Evolutionary conservation across 1,284 basidiomycete species (phyloP).

Genomic region (Trichosporon sp.): DNA sequence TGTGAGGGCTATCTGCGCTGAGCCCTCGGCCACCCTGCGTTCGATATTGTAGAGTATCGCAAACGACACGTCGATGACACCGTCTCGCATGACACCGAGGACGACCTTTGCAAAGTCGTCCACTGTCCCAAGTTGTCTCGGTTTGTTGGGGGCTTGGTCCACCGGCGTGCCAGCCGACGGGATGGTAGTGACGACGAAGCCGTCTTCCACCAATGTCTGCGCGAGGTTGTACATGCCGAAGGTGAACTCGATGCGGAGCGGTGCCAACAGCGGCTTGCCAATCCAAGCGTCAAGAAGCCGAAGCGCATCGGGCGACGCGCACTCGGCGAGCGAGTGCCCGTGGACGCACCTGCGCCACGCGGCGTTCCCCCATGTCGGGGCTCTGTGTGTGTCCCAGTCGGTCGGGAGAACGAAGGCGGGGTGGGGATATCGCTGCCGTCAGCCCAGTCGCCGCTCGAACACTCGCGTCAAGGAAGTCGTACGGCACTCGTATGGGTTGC

Average conservation of each 20-base stretch:
- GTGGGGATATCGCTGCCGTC: not conserved
- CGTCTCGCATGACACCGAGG: too few relatives aligned
- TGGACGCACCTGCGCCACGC: not conserved
- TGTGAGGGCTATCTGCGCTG: too few relatives aligned
- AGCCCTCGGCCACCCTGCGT: too few relatives aligned
- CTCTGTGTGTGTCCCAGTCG: not conserved
- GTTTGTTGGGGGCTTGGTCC: too few relatives aligned
- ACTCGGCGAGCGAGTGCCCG: not conserved
- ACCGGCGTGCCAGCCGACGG: too few relatives aligned
- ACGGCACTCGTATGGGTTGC: not conserved
- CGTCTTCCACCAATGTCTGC: not conserved
- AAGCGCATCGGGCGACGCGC: too few relatives aligned
- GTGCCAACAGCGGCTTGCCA: too few relatives aligned
- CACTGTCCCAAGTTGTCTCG: too few relatives aligned
- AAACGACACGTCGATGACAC: too few relatives aligned
- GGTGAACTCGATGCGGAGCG: not conserved
- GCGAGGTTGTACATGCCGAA: not conserved
- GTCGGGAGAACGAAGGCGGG: not conserved
- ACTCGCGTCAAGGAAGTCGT: not conserved
- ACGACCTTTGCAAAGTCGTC: too few relatives aligned
- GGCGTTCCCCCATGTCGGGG: not conserved
- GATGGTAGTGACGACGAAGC: not conserved
- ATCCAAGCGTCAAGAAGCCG: not conserved
- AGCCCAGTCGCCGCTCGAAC: not conserved
- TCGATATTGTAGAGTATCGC: too few relatives aligned